Evolutionary conservation across 768 basidiomycete genomes (phyloP).

Genomic region (Kwoniella pini): DNA sequence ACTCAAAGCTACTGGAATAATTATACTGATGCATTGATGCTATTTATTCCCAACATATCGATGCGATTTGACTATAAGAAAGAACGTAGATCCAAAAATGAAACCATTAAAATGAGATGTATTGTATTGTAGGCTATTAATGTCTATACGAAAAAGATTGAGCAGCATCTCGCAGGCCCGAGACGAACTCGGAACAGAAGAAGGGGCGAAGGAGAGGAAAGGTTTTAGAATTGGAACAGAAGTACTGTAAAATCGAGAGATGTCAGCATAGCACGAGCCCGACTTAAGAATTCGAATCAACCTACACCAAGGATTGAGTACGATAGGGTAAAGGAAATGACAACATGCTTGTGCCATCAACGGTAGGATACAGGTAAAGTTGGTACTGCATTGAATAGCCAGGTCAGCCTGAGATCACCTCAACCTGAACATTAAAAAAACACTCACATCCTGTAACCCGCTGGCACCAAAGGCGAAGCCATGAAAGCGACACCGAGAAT

Average conservation of each 20-base stretch:
- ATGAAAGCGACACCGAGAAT: conserved; percentile 63
- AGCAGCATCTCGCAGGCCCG: not conserved
- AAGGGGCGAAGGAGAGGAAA: no score
- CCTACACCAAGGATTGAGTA: conserved; percentile 50
- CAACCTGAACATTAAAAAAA: not conserved
- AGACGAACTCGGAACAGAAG: no score
- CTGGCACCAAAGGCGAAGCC: conserved; percentile 61
- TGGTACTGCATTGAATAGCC: conserved; percentile 28
- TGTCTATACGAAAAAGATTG: not conserved
- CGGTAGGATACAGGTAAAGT: conserved; percentile 51
- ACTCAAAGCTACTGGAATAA: not conserved
- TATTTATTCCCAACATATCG: not conserved
- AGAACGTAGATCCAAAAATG: not conserved
- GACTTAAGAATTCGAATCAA: not conserved
- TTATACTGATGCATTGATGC: conserved; percentile 13
- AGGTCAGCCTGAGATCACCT: not conserved
- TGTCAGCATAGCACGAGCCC: conserved; percentile 15
- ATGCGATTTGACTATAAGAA: not conserved
- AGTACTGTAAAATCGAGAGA: conserved; percentile 24
- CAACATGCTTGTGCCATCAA: conserved; percentile 48
- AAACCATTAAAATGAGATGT: not conserved
- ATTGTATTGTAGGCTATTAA: not conserved
- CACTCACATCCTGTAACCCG: conserved; percentile 64
- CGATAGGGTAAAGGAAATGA: conserved; percentile 51
- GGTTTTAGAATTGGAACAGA: conserved; percentile 44